Evolutionary conservation across 2,329 filamentous ascomycete species (phyloP).

Genomic region (Daldinia sp.): DNA sequence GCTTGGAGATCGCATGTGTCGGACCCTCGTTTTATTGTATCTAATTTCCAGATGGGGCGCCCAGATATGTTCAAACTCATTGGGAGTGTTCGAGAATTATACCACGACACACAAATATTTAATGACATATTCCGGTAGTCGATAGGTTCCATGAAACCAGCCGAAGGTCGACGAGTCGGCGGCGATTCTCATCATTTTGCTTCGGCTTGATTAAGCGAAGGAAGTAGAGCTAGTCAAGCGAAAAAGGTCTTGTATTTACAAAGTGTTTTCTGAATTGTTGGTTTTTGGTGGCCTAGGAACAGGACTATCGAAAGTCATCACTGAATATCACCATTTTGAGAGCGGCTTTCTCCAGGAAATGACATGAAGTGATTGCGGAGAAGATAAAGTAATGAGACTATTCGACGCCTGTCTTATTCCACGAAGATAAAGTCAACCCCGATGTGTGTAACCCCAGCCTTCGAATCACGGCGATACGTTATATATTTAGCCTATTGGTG

Average conservation of each 20-base stretch:
- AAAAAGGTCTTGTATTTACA: not conserved
- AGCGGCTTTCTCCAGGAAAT: too few relatives aligned
- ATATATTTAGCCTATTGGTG: not conserved
- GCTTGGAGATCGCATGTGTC: conserved; percentile 9
- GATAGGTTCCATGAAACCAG: too few relatives aligned
- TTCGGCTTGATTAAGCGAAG: not conserved
- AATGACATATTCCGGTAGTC: not conserved
- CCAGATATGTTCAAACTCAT: not conserved
- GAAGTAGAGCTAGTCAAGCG: not conserved
- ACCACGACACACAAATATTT: not conserved
- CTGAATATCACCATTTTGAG: too few relatives aligned
- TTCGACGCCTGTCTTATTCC: not conserved
- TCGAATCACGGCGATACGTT: not conserved
- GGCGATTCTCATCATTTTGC: not conserved
- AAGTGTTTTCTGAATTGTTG: not conserved
- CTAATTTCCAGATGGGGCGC: too few relatives aligned
- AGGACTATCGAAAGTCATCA: not conserved
- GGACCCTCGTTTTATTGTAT: not conserved
- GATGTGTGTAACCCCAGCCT: not conserved
- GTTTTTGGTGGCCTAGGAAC: not conserved
- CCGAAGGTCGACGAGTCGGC: not conserved
- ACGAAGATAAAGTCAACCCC: not conserved
- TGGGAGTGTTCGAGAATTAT: conserved; percentile 9
- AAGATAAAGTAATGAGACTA: not conserved
- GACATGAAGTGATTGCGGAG: too few relatives aligned